Evolutionary conservation across 495 filamentous ascomycete genomes (phyloP).

Genomic region (Aspergillus carlsbadensis): DNA sequence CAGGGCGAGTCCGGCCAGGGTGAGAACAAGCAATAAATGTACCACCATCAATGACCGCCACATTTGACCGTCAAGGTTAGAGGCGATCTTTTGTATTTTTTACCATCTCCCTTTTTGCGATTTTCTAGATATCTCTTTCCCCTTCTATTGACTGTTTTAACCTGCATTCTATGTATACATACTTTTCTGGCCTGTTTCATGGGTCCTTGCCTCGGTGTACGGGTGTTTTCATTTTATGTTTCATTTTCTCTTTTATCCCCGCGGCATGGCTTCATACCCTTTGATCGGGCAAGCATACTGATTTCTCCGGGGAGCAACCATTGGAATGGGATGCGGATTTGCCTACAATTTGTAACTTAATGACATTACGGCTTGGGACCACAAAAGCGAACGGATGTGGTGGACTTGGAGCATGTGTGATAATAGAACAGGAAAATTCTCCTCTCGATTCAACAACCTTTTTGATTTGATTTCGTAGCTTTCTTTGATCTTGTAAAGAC

Average conservation of each 20-base stretch:
- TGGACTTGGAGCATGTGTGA: conserved; percentile 43
- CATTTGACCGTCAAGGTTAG: conserved; percentile 14
- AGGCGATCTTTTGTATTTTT: conserved; percentile 28
- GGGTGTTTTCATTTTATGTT: conserved; percentile 38
- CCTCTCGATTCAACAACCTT: conserved; percentile 38
- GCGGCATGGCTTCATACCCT: conserved; percentile 25
- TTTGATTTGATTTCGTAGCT: not conserved
- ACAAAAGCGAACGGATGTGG: conserved; percentile 39
- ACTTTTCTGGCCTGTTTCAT: conserved; percentile 28
- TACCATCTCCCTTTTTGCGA: too few relatives aligned
- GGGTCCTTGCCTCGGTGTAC: conserved; percentile 36
- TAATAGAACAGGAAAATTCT: conserved; percentile 49
- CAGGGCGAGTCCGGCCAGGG: conserved; percentile 57
- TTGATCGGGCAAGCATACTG: conserved; percentile 21
- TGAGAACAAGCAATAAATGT: conserved; percentile 80
- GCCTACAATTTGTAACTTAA: conserved; percentile 46
- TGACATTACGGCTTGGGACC: conserved; percentile 45
- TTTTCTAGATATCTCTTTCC: conserved; percentile 28
- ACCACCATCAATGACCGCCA: conserved; percentile 16
- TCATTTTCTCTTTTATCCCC: conserved; percentile 15
- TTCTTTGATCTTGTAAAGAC: not conserved
- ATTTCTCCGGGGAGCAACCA: conserved; percentile 19
- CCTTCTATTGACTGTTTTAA: conserved; percentile 27
- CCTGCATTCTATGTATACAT: conserved; percentile 45
- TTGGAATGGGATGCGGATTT: conserved; percentile 31